phyloP scores from a whole-genome alignment of 2,329 filamentous ascomycete genomes.

The Spiromastix sp. region DNA sequence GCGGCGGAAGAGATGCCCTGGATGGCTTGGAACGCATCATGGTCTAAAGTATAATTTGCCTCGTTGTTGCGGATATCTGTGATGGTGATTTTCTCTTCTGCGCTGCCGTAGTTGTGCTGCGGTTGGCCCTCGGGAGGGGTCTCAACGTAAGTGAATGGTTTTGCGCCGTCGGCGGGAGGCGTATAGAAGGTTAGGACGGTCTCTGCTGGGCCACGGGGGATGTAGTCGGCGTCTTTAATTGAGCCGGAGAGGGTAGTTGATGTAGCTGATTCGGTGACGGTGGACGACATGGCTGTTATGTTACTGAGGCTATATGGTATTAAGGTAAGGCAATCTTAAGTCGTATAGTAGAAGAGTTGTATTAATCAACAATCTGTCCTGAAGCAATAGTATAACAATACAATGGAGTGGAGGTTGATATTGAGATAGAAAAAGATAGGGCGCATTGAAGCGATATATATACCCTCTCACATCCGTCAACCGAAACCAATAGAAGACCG shows the following conservation, averaged over 20 bases:
- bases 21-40: slow-evolving; percentile 63
- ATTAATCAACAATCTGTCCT: too few species aligned
- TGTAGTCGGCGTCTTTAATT: slow-evolving; percentile 21
- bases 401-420: too few species aligned
- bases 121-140: slow-evolving; percentile 49
- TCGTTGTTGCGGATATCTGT: slow-evolving; percentile 66
- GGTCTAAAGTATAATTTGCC: slow-evolving; percentile 55
- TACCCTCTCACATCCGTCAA: too few species aligned
- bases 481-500: too few species aligned
- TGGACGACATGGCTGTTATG: slow-evolving; percentile 17
- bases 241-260: slow-evolving; percentile 15
- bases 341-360: too few species aligned
- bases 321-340: slow-evolving; percentile 2
- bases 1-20: slow-evolving; percentile 43
- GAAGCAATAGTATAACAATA: too few species aligned
- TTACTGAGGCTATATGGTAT: too few species aligned
- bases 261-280: background rate
- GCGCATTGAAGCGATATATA: too few species aligned
- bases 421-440: too few species aligned
- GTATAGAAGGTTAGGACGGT: slow-evolving; percentile 57
- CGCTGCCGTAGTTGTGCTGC: slow-evolving; percentile 53
- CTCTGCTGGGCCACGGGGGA: slow-evolving; percentile 51
- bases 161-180: slow-evolving; percentile 46
- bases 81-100: slow-evolving; percentile 46
- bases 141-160: slow-evolving; percentile 60